These are phyloP conservation scores for Mortierella antarctica DNA, from an alignment of 192 early-diverging fungal species.

Conservation along the genomic window DNA sequence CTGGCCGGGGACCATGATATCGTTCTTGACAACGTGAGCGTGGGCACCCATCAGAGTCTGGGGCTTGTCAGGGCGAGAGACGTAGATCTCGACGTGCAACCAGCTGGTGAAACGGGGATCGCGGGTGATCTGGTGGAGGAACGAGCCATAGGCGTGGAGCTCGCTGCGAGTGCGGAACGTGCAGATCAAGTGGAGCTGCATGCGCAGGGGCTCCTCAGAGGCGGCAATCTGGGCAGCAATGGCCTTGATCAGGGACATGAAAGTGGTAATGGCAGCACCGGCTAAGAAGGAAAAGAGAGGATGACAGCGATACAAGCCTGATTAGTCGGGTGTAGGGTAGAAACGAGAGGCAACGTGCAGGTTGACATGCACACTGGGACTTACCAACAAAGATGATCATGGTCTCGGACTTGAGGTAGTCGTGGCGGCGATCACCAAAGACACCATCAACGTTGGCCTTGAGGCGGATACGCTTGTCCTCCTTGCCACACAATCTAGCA, in stretches of 20 bases:
- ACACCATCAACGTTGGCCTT: conserved; percentile 40
- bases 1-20: conserved; percentile 38
- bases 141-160: conserved; percentile 50
- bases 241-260: conserved; percentile 49
- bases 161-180: conserved; percentile 49
- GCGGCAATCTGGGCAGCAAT: conserved; percentile 46
- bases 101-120: conserved; percentile 47
- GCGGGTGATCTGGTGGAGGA: conserved; percentile 52
- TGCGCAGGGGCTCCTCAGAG: conserved; percentile 30
- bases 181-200: conserved; percentile 44
- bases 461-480: conserved; percentile 29
- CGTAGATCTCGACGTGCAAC: conserved; percentile 50
- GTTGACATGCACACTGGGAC: background rate
- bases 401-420: conserved; percentile 47
- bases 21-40: conserved; percentile 51
- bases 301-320: background rate
- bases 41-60: conserved; percentile 36
- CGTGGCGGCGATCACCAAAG: conserved; percentile 52
- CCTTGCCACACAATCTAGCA: conserved; percentile 28
- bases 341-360: background rate
- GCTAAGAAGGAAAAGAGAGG: conserved; percentile 15
- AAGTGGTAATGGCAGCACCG: conserved; percentile 47
- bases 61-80: conserved; percentile 45
- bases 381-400: conserved; percentile 45
- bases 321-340: background rate